A percentile compares a stretch with the other conserved stretches of the same genome.
Evolutionary conservation across 768 basidiomycete genomes (phyloP).

Genomic region (Favolaschia claudopus): DNA sequence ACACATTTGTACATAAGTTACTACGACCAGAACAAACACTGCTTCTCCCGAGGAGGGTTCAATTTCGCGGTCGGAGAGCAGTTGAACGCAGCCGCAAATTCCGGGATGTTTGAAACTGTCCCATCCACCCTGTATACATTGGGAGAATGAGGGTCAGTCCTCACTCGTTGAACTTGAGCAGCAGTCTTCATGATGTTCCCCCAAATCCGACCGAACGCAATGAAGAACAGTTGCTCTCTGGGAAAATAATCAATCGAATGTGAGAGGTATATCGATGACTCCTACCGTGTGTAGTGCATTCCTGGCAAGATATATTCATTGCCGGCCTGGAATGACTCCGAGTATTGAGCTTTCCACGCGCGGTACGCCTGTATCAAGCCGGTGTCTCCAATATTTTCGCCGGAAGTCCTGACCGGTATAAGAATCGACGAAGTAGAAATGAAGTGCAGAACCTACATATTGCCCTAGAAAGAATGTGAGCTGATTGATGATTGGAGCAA

Average conservation of each 20-base stretch:
- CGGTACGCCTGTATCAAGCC: conserved; percentile 87
- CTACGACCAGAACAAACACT: conserved; percentile 82
- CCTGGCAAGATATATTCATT: conserved; percentile 85
- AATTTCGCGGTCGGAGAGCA: conserved; percentile 82
- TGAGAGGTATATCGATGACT: conserved; percentile 13
- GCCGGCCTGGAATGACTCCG: conserved; percentile 61
- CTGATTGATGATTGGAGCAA: background rate
- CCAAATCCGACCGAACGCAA: conserved; percentile 91
- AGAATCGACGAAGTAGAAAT: background rate
- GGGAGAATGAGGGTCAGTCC: conserved; percentile 91
- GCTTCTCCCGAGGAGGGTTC: conserved; percentile 82
- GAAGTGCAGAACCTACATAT: conserved; percentile 57
- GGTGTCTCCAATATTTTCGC: conserved; percentile 90
- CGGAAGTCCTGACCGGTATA: conserved; percentile 69
- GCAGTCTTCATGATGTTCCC: conserved; percentile 81
- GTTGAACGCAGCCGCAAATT: conserved; percentile 88
- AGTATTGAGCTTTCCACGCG: conserved; percentile 87
- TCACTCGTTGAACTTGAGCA: conserved; percentile 78
- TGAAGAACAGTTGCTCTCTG: conserved; percentile 94
- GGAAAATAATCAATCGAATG: conserved; percentile 7
- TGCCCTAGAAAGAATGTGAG: conserved; percentile 57
- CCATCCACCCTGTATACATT: conserved; percentile 82
- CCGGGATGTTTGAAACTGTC: conserved; percentile 85
- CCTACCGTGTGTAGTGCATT: conserved; percentile 75
- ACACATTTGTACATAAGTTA: conserved; percentile 29